Base-by-base conservation (phyloP, 2,329 filamentous ascomycete species). In the Exophiala calicioides region DNA sequence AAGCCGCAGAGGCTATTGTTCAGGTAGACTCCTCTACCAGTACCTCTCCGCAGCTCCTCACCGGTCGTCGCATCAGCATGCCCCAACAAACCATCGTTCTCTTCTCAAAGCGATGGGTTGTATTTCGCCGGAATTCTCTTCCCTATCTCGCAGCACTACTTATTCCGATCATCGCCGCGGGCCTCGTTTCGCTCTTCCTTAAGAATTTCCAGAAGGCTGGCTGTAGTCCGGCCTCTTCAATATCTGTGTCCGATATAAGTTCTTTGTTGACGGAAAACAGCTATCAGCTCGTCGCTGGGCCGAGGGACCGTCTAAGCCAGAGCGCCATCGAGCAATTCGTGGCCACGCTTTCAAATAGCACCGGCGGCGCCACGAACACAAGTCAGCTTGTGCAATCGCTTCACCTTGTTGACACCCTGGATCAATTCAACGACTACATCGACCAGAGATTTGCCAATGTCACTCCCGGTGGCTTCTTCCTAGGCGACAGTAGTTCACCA, bases 111-210 rank as follows among this genome's bases (percentile, higher is more conserved):
- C 79, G 90, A 21, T 70, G 81, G 47, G 89, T 82, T 0, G 85
- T 96, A 26, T 74, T 95, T 40, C 84, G 85, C 58, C 77, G 85
- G 26, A 95, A 91, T 62, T 86, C 82, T 66, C 73, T 91, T 34
- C 86, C 89, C 0, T 90, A 90, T 47, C 62, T 84, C 5, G 81
- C 82, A 2, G 89, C 88, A 1, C 75, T 95, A 27, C 57, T 89
- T 1, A 80, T 95, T 9, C 90, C 90, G 0, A 79, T 96, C 42
- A 73, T 89, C 45, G 86, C 88, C 1, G 86, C 88, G 13, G 88
- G 84, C 0, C 70, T 95, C 12, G 87, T 90, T 0, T 87, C 85
- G 3, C 73, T 94, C 2, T 90, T 91, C 59, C 70, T 96, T 5
- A 75, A 78, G 32, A 68, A 71, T 35, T 82, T 82, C 57, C 57